Evolutionary conservation across 805 yeast species (phyloP).

Genomic region (Debaryomyces castellii): DNA sequence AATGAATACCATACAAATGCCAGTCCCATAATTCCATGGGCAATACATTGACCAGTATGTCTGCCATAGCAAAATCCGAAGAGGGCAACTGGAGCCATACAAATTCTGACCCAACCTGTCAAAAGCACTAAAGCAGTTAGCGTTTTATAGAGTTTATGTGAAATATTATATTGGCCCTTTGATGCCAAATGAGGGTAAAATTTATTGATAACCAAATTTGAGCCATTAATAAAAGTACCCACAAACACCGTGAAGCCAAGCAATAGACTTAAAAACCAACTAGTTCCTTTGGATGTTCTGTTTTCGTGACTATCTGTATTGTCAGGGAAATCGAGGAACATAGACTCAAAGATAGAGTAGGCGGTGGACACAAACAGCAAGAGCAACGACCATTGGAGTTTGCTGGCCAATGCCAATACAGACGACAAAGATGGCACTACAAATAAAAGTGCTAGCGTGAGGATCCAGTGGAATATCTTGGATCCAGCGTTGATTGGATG

Average conservation of each 20-base stretch:
- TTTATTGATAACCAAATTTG: conserved; percentile 39
- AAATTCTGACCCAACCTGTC: conserved; percentile 76
- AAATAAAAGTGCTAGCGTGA: conserved; percentile 46
- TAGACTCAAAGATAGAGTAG: conserved; percentile 57
- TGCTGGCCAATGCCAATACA: conserved; percentile 54
- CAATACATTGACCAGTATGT: conserved; percentile 92
- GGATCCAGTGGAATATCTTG: conserved; percentile 66
- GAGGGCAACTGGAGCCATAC: conserved; percentile 79
- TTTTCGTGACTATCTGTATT: conserved; percentile 61
- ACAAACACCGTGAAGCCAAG: conserved; percentile 48
- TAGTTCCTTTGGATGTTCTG: conserved; percentile 63
- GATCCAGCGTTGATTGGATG: conserved; percentile 49
- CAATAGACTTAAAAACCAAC: conserved; percentile 56
- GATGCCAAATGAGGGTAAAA: conserved; percentile 34
- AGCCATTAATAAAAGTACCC: conserved; percentile 57
- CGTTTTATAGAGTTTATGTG: conserved; percentile 36
- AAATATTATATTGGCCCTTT: conserved; percentile 35
- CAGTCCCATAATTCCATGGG: conserved; percentile 96
- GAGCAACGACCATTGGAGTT: conserved; percentile 41
- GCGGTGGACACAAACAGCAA: conserved; percentile 47
- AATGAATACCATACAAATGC: conserved; percentile 82
- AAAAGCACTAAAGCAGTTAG: conserved; percentile 48
- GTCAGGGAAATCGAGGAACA: conserved; percentile 63
- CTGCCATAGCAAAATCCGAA: conserved; percentile 83
- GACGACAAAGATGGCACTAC: conserved; percentile 58